A percentile compares a stretch with the other conserved stretches of the same genome.
Evolutionary conservation across 1,139 yeast genomes (phyloP).

Genomic region (Scheffersomyces segobiensis): DNA sequence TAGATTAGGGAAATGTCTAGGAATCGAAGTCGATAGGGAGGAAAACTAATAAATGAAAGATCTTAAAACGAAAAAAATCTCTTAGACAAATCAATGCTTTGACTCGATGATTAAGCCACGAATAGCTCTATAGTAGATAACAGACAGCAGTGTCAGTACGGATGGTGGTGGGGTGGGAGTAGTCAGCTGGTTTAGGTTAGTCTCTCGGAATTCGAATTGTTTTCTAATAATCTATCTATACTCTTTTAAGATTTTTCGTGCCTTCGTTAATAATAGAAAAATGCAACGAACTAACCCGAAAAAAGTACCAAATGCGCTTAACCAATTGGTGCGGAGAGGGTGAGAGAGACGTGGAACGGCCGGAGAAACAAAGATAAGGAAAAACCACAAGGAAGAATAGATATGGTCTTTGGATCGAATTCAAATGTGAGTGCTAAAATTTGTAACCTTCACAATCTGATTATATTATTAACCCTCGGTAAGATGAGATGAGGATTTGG

Average conservation of each 20-base stretch:
- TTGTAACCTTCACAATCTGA: not conserved
- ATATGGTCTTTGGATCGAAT: not conserved
- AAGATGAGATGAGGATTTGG: not conserved
- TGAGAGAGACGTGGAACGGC: not conserved
- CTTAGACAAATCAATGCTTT: not conserved
- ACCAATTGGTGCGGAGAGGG: not conserved
- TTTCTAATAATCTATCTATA: not conserved
- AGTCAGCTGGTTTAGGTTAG: not conserved
- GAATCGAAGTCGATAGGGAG: not conserved
- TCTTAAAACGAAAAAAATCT: not conserved
- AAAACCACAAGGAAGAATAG: not conserved
- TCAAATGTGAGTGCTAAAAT: not conserved
- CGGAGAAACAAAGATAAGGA: not conserved
- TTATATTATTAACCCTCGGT: not conserved
- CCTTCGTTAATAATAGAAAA: not conserved
- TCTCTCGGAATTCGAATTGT: not conserved
- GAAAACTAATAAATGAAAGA: not conserved
- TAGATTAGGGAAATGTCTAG: constrained; percentile 1
- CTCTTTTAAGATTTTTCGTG: not conserved
- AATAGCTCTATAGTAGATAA: not conserved
- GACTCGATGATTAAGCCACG: not conserved
- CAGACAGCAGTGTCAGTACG: not conserved
- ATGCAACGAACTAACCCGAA: not conserved
- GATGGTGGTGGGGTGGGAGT: not conserved
- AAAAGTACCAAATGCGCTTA: not conserved